Conservation (phyloP, 2,329 filamentous ascomycete species). For the Xylariaceae sp. region DNA sequence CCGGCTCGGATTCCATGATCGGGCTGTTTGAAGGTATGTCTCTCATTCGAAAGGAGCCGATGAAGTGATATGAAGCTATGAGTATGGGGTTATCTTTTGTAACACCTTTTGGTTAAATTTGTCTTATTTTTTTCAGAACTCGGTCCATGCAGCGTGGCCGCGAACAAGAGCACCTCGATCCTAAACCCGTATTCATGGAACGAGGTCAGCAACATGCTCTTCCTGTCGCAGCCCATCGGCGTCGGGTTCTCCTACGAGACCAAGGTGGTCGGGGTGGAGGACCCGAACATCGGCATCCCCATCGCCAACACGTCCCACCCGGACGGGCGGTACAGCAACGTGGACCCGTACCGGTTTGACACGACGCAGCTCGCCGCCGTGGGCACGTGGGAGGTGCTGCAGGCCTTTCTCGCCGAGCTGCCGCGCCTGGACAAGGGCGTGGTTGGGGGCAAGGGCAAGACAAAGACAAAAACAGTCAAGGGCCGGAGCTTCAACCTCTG, state of each 20-base stretch:
- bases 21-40: constrained; percentile 42
- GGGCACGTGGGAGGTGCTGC: constrained; percentile 28
- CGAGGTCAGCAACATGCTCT: constrained; percentile 27
- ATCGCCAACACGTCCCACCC: constrained; percentile 22
- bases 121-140: constrained; percentile 20
- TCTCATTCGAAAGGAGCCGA: too few species aligned
- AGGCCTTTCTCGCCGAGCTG: constrained; percentile 25
- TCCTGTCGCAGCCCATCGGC: constrained; percentile 27
- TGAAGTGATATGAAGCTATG: too few species aligned
- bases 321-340: constrained; percentile 27
- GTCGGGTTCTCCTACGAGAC: constrained; percentile 29
- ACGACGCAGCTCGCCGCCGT: constrained; percentile 27
- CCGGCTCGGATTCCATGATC: constrained; percentile 49
- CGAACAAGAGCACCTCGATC: constrained; percentile 21
- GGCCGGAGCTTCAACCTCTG: constrained; percentile 53
- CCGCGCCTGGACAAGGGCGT: constrained; percentile 37
- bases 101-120: too few species aligned
- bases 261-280: constrained; percentile 23
- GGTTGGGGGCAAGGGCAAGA: too few species aligned
- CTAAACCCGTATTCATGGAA: constrained; percentile 22
- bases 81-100: too few species aligned
- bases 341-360: constrained; percentile 24
- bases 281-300: constrained; percentile 24
- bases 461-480: constrained; percentile 41
- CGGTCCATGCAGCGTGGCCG: constrained; percentile 26